phyloP scores from a whole-genome alignment of 2,329 filamentous ascomycete genomes.

The Penicillium polonicum region DNA sequence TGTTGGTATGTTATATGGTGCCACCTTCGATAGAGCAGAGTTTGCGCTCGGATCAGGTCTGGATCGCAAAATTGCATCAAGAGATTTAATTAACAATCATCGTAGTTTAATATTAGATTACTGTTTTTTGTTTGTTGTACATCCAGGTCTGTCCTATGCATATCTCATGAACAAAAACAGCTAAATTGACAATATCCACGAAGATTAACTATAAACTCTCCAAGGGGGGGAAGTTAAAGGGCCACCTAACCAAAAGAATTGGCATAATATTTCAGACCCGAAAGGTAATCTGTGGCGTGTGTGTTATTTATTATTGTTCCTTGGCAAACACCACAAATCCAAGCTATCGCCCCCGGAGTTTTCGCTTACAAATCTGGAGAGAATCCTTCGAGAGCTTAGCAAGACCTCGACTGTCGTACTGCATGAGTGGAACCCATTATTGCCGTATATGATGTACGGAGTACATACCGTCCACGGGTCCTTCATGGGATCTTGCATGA shows the following conservation, averaged over 20 bases:
- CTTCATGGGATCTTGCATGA: background rate
- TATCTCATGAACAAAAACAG: background rate
- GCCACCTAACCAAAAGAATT: background rate
- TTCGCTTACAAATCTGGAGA: background rate
- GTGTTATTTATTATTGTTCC: background rate
- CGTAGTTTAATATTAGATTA: background rate
- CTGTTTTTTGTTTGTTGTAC: background rate
- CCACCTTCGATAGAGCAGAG: background rate
- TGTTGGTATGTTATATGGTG: background rate
- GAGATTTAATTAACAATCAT: background rate
- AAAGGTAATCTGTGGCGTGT: background rate
- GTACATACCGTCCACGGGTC: background rate
- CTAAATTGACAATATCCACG: background rate
- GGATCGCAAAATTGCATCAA: background rate
- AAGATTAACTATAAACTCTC: background rate
- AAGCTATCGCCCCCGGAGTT: background rate
- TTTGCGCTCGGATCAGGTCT: background rate
- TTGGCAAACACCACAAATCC: conserved; percentile 3
- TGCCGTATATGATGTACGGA: background rate
- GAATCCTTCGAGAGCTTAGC: background rate
- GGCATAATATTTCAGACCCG: background rate
- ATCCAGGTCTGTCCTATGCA: background rate
- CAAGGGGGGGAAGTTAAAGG: background rate
- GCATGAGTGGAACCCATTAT: background rate
- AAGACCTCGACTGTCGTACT: background rate